Conservation (phyloP, 208 protist genomes). For the Acanthamoeba lenticulata region DNA sequence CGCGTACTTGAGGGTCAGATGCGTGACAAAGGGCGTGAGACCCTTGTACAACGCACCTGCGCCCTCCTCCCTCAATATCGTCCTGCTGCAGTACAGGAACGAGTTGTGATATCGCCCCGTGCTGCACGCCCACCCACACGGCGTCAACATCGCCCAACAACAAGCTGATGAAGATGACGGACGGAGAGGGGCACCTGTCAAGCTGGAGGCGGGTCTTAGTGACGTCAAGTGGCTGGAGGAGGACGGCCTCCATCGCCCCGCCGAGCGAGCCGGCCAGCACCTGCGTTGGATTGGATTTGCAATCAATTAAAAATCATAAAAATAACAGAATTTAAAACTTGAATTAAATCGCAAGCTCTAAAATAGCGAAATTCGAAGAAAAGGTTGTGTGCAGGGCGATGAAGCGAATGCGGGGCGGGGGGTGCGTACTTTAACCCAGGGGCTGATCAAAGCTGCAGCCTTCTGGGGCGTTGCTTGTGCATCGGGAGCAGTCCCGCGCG, state of each 20-base stretch:
- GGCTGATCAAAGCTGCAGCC: background rate
- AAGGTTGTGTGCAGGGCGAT: background rate
- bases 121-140: background rate
- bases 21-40: slow-evolving; percentile 57
- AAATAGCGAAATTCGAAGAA: background rate
- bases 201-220: slow-evolving; percentile 46
- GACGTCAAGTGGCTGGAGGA: slow-evolving; percentile 39
- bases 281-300: background rate
- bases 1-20: slow-evolving; percentile 55
- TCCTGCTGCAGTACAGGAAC: slow-evolving; percentile 36
- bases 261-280: slow-evolving; percentile 46
- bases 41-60: slow-evolving; percentile 52
- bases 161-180: background rate
- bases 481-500: background rate
- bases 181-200: background rate
- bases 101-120: background rate
- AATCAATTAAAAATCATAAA: background rate
- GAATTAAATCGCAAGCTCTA: background rate
- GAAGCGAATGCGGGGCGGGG: background rate
- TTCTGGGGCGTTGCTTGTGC: background rate
- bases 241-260: slow-evolving; percentile 34
- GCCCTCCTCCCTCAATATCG: slow-evolving; percentile 42
- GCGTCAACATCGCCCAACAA: background rate
- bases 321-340: background rate
- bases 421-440: background rate